Evolutionary conservation across 108 stramenopile species (phyloP), one percentile per base, ranked within the genome.

Genomic region (Fragilaria radians): DNA sequence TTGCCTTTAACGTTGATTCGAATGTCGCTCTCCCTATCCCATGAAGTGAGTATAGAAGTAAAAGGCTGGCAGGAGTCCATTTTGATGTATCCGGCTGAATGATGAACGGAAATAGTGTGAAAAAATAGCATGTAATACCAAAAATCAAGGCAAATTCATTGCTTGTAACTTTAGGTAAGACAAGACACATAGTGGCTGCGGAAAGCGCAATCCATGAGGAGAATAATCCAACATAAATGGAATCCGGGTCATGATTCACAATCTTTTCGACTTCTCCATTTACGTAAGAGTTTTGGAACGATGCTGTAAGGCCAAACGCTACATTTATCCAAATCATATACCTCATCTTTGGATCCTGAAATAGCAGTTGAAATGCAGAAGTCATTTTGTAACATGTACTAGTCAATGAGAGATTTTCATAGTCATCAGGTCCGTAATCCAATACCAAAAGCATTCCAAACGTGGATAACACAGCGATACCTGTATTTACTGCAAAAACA

Each of bases 11-110:
- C 0, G 91, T 81, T 1, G 88, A 81, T 62, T 93, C 91, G 59
- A 85, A 89, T 1, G 88, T 93, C 14, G 87, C 82, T 52, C 91
- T 56, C 46, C 91, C 91, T 1, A 76, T 47, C 7, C 91, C 91
- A 22, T 82, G 76, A 54, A 85, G 57, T 28, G 74, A 52, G 47
- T 88, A 93, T 11, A 93, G 63, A 21, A 77, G 18, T 1, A 85
- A 4, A 17, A 93, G 54, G 5, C 52, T 30, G n/a, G 31, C 0
- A 52, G 61, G 61, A 19, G 62, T 75, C 76, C 83, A 93, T 5
- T 47, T 33, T 0, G 46, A 19, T 9, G 62, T 57, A 52, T 70
- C 33, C 0, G 85, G 87, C 11, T 66, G 47, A 1, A 82, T 25
- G 11, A 85, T 32, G 65, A 93, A 93, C 5, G 79, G 76, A 30